Base-by-base conservation (phyloP, 495 filamentous ascomycete species). In the Patellaria atrata region DNA sequence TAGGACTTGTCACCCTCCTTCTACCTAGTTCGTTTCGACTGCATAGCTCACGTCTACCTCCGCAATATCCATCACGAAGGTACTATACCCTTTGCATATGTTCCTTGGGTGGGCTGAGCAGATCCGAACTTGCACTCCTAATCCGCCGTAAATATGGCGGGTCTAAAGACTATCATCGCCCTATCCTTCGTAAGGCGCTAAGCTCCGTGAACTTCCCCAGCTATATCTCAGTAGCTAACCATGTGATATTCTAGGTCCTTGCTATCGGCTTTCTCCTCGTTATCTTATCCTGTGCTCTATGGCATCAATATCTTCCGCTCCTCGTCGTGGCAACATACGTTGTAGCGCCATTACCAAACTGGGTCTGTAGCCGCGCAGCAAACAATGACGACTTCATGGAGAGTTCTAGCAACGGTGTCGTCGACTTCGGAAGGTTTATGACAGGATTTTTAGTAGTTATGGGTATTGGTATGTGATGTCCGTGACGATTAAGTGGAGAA, bases 251-350 rank as follows among this genome's bases (percentile, higher is more conserved):
- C 8, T 22, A 86, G 80, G 71, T 97, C 52, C 82, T 97, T 37
- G 91, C 91, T 40, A 89, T 97, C 55, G 89, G 89, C 51, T 97
- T 97, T 70, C 82, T 97, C 51, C 85, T 97, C 42, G 87, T 96
- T 27, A 97, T 97, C 61, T 81, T 97, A 52, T 94, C 85, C 41
- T 89, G 84, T 51, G 89, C 91, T 20, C 77, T 97, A 33, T 96
- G 75, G 67, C 66, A 83, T 39, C 80, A 82, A 54, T 97, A 91
- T 72, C 81, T 86, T 49, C 81, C 89, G 18, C 67, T 97, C 42
- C 69, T 94, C 27, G 89, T 96, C 37, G 89, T 96, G 33, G 91
- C 75, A 45, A 96, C 89, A 40, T 96, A 94, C 62, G 70, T 93
- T 40, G 52, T 96, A 49, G 89, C 89, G 35, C 91, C 89, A 4